Base-by-base conservation (phyloP, 441 rosid genomes). In the Melianthus villosus region DNA sequence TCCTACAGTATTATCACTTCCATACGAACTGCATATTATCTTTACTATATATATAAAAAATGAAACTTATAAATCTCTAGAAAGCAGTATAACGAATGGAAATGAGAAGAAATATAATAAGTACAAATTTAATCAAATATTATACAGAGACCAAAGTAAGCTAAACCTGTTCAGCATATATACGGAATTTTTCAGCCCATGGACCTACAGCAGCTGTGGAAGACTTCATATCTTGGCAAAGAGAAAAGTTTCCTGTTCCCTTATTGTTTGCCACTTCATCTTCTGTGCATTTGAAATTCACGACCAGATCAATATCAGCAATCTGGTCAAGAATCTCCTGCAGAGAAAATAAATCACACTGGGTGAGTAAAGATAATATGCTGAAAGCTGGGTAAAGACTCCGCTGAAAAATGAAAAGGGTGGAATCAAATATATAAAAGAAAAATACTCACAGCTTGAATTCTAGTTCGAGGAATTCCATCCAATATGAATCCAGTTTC, bases 401-500 rank as follows among this genome's bases (percentile, higher is more conserved):
- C n/a, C n/a, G n/a, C n/a, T n/a, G n/a, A n/a, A n/a, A n/a, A n/a
- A n/a, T n/a, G n/a, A n/a, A n/a, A n/a, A n/a, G n/a, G n/a, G n/a
- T n/a, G n/a, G n/a, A n/a, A n/a, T n/a, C n/a, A n/a, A n/a, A n/a
- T n/a, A n/a, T n/a, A n/a, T n/a, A n/a, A n/a, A 36, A 2, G 23
- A 20, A 20, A 20, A 18, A 14, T 6, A 67, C 93, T 64, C 42
- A 82, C 97, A 4, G 84, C 93, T 58, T 82, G 94, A 18, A 44
- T 34, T 40, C 76, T 69, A 17, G 93, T 75, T 25, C 91, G 69
- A 22, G 94, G 94, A 57, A 82, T 64, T 2, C 97, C 97, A 44
- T 82, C 94, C 25, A 86, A 71, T 48, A 86, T 79, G 66, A 86
- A 82, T 34, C 94, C 97, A 14, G 52, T 71, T 68, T 86, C 94